These are phyloP conservation scores for Acanthamoeba healyi DNA, from an alignment of 208 protist genomes.

Conservation along the genomic window DNA sequence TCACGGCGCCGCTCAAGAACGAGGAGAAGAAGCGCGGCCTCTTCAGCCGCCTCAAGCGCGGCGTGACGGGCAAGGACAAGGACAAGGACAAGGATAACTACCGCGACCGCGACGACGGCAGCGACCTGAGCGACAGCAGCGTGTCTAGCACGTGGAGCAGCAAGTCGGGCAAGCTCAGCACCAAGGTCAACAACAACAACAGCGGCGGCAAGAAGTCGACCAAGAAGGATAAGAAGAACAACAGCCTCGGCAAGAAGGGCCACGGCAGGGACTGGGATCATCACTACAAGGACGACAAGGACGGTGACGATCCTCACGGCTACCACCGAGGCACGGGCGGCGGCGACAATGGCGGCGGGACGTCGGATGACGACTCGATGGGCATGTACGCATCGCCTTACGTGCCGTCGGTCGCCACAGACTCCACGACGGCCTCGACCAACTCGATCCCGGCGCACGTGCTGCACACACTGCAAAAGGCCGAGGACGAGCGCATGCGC, in stretches of 20 bases:
- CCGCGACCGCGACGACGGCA: background rate
- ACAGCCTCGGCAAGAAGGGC: background rate
- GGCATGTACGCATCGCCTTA: background rate
- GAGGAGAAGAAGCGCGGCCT: constrained; percentile 42
- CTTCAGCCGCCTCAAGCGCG: constrained; percentile 34
- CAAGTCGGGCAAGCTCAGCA: constrained; percentile 35
- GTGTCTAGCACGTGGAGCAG: background rate
- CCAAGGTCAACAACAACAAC: background rate
- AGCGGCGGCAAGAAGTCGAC: background rate
- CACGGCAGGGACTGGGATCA: background rate
- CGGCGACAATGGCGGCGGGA: background rate
- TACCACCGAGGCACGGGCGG: background rate
- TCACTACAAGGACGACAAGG: background rate
- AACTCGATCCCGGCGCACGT: constrained; percentile 48
- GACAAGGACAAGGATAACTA: background rate
- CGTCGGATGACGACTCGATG: background rate
- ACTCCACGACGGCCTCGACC: constrained; percentile 35
- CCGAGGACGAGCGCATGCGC: constrained; percentile 2
- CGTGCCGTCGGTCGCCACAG: background rate
- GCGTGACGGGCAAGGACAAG: constrained; percentile 12
- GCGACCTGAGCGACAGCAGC: background rate
- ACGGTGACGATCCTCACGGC: background rate
- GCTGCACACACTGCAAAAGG: background rate
- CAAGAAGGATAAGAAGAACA: background rate
- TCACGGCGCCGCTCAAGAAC: constrained; percentile 28